Conservation (phyloP, 2,329 filamentous ascomycete genomes). For the Thielaviopsis ethacetica region DNA sequence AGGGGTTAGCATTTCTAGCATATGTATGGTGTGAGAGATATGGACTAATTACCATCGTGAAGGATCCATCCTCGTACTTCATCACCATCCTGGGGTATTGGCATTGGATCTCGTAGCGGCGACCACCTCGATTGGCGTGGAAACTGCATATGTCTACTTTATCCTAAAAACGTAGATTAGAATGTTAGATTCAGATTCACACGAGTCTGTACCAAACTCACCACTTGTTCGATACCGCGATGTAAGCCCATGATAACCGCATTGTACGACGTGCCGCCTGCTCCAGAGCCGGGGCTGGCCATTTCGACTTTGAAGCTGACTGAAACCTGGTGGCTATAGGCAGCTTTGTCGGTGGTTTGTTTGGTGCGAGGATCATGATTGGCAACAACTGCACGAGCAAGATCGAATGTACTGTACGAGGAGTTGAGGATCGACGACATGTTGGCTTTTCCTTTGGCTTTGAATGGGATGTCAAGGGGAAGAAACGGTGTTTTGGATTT, state of each 20-base stretch:
- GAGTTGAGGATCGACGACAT: constrained; percentile 8
- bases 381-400: constrained; percentile 9
- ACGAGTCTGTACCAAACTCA: neutral
- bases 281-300: neutral
- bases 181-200: neutral
- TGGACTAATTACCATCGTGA: neutral
- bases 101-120: constrained; percentile 10
- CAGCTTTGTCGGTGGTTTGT: constrained; percentile 7
- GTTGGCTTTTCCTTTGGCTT: too few species aligned
- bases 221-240: constrained; percentile 4
- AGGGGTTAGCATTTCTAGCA: neutral
- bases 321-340: constrained; percentile 7
- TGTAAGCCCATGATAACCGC: constrained; percentile 6
- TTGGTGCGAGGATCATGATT: constrained; percentile 11
- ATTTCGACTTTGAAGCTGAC: constrained; percentile 1
- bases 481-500: neutral
- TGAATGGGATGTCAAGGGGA: too few species aligned
- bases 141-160: constrained; percentile 8
- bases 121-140: neutral
- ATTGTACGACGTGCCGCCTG: constrained; percentile 3
- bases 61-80: constrained; percentile 6
- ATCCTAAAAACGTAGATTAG: neutral
- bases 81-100: constrained; percentile 8
- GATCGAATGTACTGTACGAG: constrained; percentile 2
- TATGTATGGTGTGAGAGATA: neutral